Evolutionary conservation across 257 asterid species (phyloP), one percentile per base, ranked within the genome.

Genomic region (Nicotiana tabacum): DNA sequence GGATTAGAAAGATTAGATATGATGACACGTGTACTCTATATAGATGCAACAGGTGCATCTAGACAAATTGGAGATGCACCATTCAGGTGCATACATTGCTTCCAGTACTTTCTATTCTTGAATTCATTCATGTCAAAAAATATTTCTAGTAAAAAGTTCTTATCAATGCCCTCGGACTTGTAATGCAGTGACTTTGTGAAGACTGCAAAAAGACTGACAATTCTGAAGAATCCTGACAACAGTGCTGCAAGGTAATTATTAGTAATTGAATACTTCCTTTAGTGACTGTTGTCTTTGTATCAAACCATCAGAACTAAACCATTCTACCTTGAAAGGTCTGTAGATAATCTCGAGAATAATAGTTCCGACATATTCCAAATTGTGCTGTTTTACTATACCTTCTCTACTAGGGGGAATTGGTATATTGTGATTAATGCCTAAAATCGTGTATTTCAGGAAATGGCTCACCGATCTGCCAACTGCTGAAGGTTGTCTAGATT

Each of bases 21-120:
- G 78, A 82, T 84, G 83, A 88, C 89, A 86, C 89, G 64, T 77
- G 90, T 91, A 84, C 85, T 86, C 85, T 94, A 91, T 84, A 89
- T 85, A 65, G 97, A 94, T 88, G 91, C 90, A 51, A 69, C 88
- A 3, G 97, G 98, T 82, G 95, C 88, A 62, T 87, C 86, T 29
- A 94, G 88, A 83, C 94, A 82, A 87, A 87, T 85, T 64, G 98
- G 97, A 82, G 95, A 90, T 37, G 97, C 90, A 83, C 97, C 97
- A 3, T 93, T 95, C 91, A 77, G 99, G 99, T 93, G 86, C 17
- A 62, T 79, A 4, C 35, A 18, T 32, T 46, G 5, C 35, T 29
- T 58, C 6, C 43, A 62, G 6, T 46, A 16, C n/a, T 18, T 76
- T 18, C 43, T 66, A 66, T 27, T 81, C 72, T 35, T 37, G 82